Conservation (phyloP, 129 eudicot species). For the Artemisia argyi region DNA sequence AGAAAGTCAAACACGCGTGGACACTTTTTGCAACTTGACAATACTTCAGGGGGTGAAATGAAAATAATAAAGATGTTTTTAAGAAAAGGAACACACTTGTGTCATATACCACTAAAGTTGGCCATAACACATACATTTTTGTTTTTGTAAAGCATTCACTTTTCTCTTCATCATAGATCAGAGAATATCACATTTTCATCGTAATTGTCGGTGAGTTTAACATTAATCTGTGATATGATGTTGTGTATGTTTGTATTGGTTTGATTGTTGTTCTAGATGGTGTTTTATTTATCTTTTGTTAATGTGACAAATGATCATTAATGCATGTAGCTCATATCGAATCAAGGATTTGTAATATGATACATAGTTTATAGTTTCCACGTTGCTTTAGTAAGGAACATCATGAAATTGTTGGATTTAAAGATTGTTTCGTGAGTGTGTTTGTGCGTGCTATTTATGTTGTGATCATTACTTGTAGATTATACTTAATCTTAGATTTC, state of each 20-base stretch:
- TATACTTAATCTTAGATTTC: neutral
- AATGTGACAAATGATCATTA: neutral
- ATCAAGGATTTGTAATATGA: neutral
- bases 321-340: conserved; percentile 12
- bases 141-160: conserved; percentile 36
- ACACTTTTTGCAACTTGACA: neutral
- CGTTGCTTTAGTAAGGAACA: neutral
- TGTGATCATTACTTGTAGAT: no score
- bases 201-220: conserved; percentile 22
- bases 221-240: conserved; percentile 10
- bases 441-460: neutral
- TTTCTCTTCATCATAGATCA: conserved; percentile 27
- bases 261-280: neutral
- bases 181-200: conserved; percentile 24
- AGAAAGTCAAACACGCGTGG: conserved; percentile 25
- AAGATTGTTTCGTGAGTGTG: conserved; percentile 3
- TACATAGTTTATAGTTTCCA: conserved; percentile 7
- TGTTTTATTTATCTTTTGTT: neutral
- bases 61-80: conserved; percentile 8
- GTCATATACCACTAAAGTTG: conserved; percentile 37
- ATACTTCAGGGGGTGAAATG: conserved; percentile 5
- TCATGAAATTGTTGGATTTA: neutral
- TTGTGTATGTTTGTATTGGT: neutral
- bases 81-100: conserved; percentile 23
- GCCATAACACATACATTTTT: conserved; percentile 26